phyloP scores from a whole-genome alignment of 2,329 filamentous ascomycete species.

The Stachybotrys elegans region DNA sequence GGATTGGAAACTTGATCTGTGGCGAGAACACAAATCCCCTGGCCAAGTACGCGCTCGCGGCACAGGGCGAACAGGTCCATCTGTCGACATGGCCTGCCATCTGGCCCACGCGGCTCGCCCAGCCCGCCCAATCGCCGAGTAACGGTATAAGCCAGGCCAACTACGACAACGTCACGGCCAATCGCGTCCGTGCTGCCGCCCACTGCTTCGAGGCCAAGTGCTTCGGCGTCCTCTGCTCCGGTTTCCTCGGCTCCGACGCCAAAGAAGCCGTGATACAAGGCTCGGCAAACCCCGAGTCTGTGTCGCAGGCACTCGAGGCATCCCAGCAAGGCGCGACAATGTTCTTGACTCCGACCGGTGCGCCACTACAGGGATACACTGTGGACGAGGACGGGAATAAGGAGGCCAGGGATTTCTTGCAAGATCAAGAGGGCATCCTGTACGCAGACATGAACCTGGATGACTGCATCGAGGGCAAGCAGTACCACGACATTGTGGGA shows the following conservation, averaged over 20 bases:
- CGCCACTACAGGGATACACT: conserved; percentile 30
- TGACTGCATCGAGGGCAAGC: conserved; percentile 49
- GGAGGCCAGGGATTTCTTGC: conserved; percentile 29
- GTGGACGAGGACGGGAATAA: conserved; percentile 16
- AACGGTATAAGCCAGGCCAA: conserved; percentile 18
- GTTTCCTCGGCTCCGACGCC: conserved; percentile 32
- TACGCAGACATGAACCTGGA: conserved; percentile 47
- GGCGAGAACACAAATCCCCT: conserved; percentile 55
- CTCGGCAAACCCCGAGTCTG: conserved; percentile 18
- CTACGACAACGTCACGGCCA: conserved; percentile 50
- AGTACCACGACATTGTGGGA: conserved; percentile 52
- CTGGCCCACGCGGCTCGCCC: not conserved
- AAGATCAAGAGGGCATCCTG: conserved; percentile 40
- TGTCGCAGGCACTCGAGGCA: conserved; percentile 26
- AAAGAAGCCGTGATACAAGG: conserved; percentile 27
- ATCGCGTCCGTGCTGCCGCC: conserved; percentile 44
- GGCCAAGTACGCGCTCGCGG: conserved; percentile 46
- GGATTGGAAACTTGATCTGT: conserved; percentile 46
- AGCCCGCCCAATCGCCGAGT: no score
- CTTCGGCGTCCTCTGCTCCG: conserved; percentile 47
- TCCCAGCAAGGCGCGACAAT: conserved; percentile 40
- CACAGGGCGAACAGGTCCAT: conserved; percentile 51
- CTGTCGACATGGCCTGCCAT: conserved; percentile 48
- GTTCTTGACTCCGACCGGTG: conserved; percentile 47
- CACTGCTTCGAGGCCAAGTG: conserved; percentile 56